A percentile compares a stretch with the other conserved stretches of the same genome.
Conservation (phyloP, 2,329 filamentous ascomycete genomes). For the Aspergillus aculeatinus region DNA sequence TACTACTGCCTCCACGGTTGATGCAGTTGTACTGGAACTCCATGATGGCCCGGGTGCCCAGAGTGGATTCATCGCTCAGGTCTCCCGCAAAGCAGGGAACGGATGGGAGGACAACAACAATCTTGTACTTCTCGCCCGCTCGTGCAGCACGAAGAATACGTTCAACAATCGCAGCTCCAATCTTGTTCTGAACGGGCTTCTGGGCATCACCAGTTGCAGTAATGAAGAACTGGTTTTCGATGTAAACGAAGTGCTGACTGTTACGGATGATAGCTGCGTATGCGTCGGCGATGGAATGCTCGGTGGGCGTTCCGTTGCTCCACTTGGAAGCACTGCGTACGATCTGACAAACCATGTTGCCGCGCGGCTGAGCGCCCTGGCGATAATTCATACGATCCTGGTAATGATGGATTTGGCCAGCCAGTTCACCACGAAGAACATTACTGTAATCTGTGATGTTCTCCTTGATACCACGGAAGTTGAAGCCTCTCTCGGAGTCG, state of each 20-base stretch:
- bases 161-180: slow-evolving; percentile 90
- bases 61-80: slow-evolving; percentile 75
- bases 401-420: slow-evolving; percentile 46
- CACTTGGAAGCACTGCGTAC: slow-evolving; percentile 87
- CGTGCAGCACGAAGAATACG: slow-evolving; percentile 77
- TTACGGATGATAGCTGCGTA: slow-evolving; percentile 81
- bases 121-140: slow-evolving; percentile 81
- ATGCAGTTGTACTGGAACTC: slow-evolving; percentile 98
- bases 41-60: slow-evolving; percentile 92
- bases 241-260: slow-evolving; percentile 91
- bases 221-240: slow-evolving; percentile 99
- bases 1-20: slow-evolving; percentile 85
- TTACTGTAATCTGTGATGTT: slow-evolving; percentile 41
- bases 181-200: slow-evolving; percentile 79
- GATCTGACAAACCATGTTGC: slow-evolving; percentile 42
- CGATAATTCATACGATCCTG: slow-evolving; percentile 37
- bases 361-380: slow-evolving; percentile 20
- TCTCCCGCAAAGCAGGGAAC: slow-evolving; percentile 95
- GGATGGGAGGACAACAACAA: slow-evolving; percentile 86
- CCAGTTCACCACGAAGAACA: slow-evolving; percentile 40
- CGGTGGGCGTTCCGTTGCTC: slow-evolving; percentile 84
- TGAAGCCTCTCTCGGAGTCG: slow-evolving; percentile 33
- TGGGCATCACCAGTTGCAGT: slow-evolving; percentile 87
- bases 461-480: slow-evolving; percentile 36
- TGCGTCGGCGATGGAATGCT: slow-evolving; percentile 82